phyloP scores from a whole-genome alignment of 1,284 basidiomycete genomes.

The Apiotrichum domesticum region DNA sequence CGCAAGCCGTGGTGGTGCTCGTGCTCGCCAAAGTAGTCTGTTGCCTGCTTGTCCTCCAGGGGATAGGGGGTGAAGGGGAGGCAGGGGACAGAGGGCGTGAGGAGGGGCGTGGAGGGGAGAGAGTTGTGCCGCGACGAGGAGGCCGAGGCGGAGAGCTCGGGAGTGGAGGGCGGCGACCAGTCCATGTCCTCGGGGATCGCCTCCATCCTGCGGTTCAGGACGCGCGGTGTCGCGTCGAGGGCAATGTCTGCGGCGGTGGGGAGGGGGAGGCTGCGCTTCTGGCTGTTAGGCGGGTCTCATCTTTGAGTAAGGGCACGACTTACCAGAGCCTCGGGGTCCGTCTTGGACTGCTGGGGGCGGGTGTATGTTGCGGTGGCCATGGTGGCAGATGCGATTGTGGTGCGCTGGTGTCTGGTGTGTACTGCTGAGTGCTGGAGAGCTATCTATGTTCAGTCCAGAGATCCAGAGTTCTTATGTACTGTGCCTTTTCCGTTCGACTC shows the following conservation, averaged over 20 bases:
- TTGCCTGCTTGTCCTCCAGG: too few species aligned
- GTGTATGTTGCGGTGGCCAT: background rate
- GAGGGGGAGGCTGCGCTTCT: too few species aligned
- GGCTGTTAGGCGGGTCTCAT: background rate
- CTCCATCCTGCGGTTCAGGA: background rate
- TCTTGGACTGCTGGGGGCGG: background rate
- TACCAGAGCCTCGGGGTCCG: background rate
- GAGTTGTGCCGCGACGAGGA: background rate
- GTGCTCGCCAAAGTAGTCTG: background rate
- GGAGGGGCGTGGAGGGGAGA: background rate
- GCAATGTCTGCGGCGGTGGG: too few species aligned
- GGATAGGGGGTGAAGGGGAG: background rate
- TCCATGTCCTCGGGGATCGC: too few species aligned
- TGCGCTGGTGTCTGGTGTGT: background rate
- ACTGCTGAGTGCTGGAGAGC: background rate
- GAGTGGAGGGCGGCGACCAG: background rate
- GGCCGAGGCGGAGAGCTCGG: background rate
- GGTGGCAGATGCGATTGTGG: background rate
- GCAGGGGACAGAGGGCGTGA: background rate
- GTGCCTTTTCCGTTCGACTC: too few species aligned
- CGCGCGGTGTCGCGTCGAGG: too few species aligned
- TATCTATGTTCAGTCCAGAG: too few species aligned
- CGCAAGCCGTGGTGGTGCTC: background rate
- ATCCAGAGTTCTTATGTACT: too few species aligned
- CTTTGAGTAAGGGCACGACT: background rate